These are phyloP conservation scores for Starmerella stellata DNA, from an alignment of 805 yeast species.

Conservation along the genomic window DNA sequence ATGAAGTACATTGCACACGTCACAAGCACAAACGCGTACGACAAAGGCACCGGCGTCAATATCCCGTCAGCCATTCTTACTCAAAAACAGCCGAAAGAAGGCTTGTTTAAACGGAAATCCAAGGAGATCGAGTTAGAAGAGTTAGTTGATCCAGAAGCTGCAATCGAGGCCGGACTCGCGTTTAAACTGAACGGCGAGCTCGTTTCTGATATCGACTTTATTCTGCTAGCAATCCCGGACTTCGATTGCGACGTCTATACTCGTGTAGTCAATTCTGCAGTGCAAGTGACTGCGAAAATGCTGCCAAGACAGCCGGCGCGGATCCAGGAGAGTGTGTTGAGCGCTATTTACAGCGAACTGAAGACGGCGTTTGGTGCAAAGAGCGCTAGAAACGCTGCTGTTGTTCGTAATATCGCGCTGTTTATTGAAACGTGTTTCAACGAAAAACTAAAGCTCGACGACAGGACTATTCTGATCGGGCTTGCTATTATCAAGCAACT, in stretches of 20 bases:
- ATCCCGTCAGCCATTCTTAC: slow-evolving; percentile 9
- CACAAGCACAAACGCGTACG: slow-evolving; percentile 5
- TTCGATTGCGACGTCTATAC: slow-evolving; percentile 11
- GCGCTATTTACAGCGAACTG: slow-evolving; percentile 45
- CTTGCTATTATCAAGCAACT: slow-evolving; percentile 34
- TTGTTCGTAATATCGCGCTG: slow-evolving; percentile 7
- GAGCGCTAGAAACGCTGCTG: slow-evolving; percentile 7
- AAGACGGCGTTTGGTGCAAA: slow-evolving; percentile 19
- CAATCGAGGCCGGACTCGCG: slow-evolving; percentile 3
- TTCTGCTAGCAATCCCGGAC: background rate
- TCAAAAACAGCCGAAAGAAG: background rate
- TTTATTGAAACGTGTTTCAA: slow-evolving; percentile 4
- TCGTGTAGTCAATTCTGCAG: slow-evolving; percentile 48
- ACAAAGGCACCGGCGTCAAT: slow-evolving; percentile 7
- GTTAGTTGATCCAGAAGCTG: background rate
- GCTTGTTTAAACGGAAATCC: background rate
- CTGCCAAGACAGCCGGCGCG: slow-evolving; percentile 57
- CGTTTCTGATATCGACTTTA: slow-evolving; percentile 6
- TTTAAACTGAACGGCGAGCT: background rate
- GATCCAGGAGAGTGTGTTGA: slow-evolving; percentile 76
- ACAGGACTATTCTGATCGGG: slow-evolving; percentile 29
- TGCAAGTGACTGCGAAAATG: slow-evolving; percentile 52
- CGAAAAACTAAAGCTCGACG: slow-evolving; percentile 6
- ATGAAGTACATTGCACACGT: slow-evolving; percentile 21
- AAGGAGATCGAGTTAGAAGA: background rate